Percentiles rank a stretch among this genome's conserved stretches.
Evolutionary conservation across 441 rosid genomes (phyloP).

Genomic region (Aleurites moluccanus): DNA sequence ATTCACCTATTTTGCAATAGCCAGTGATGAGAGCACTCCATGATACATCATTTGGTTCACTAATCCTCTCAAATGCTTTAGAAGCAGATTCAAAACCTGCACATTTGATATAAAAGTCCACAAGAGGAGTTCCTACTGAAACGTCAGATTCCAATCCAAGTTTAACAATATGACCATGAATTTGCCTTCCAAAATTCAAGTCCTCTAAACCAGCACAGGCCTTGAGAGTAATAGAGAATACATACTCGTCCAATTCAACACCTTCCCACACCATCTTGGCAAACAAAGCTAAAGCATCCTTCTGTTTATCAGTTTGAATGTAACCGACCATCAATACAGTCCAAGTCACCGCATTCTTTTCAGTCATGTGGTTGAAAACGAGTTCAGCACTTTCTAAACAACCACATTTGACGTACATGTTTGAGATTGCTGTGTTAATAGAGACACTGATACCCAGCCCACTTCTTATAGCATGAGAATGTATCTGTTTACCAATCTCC

Average conservation of each 20-base stretch:
- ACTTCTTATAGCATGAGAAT: constrained; percentile 50
- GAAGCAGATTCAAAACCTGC: constrained; percentile 43
- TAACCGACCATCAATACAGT: constrained; percentile 75
- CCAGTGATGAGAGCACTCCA: constrained; percentile 84
- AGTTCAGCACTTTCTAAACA: constrained; percentile 47
- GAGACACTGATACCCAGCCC: constrained; percentile 58
- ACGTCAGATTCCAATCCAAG: constrained; percentile 44
- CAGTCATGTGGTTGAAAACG: constrained; percentile 48
- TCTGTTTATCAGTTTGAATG: constrained; percentile 33
- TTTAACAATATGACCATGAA: constrained; percentile 55
- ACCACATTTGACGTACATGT: constrained; percentile 53
- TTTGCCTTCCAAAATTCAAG: constrained; percentile 52
- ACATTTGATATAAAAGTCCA: constrained; percentile 68
- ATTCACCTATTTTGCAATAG: constrained; percentile 64
- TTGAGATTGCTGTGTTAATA: constrained; percentile 52
- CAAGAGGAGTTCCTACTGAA: constrained; percentile 58
- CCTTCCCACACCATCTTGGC: constrained; percentile 47
- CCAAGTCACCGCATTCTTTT: constrained; percentile 49
- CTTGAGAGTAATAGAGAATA: constrained; percentile 59
- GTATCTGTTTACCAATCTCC: constrained; percentile 53
- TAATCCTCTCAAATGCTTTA: constrained; percentile 53
- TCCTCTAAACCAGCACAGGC: constrained; percentile 46
- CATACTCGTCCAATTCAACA: constrained; percentile 46
- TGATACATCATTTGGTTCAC: constrained; percentile 57
- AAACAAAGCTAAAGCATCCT: constrained; percentile 47